These are phyloP conservation scores for Solanum corneliomulleri DNA, from an alignment of 257 asterid species.

Conservation along the genomic window DNA sequence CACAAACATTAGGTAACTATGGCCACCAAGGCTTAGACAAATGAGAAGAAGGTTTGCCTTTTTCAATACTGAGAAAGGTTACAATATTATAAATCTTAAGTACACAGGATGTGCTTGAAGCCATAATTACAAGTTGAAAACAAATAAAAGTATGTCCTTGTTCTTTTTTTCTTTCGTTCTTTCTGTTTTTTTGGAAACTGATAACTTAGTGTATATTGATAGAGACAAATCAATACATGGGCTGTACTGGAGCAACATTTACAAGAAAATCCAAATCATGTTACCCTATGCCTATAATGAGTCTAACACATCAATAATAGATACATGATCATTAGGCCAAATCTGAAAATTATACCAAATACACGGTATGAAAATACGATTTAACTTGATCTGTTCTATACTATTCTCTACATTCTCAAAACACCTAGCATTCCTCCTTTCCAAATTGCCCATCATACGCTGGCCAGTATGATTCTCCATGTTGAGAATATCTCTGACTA, in stretches of 20 bases:
- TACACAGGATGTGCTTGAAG: neutral
- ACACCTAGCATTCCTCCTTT: neutral
- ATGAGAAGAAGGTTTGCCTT: neutral
- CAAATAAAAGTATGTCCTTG: neutral
- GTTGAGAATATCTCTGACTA: neutral
- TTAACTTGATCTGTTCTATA: neutral
- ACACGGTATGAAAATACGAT: neutral
- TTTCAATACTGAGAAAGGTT: neutral
- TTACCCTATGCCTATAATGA: neutral
- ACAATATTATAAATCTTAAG: neutral
- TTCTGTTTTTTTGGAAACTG: neutral
- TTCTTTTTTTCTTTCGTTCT: neutral
- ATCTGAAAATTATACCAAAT: neutral
- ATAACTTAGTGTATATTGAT: neutral
- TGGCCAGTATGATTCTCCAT: neutral
- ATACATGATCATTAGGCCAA: neutral
- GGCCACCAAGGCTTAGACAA: neutral
- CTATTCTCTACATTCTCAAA: neutral
- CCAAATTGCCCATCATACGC: neutral
- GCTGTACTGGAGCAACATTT: neutral
- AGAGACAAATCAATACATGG: neutral
- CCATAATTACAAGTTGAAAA: neutral
- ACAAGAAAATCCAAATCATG: neutral
- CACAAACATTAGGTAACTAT: neutral
- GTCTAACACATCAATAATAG: neutral